Percentiles rank a stretch among this genome's conserved stretches.
These are phyloP conservation scores for Puccinellia tenuiflora DNA, from an alignment of 176 grass and related monocot genomes.

Conservation along the genomic window DNA sequence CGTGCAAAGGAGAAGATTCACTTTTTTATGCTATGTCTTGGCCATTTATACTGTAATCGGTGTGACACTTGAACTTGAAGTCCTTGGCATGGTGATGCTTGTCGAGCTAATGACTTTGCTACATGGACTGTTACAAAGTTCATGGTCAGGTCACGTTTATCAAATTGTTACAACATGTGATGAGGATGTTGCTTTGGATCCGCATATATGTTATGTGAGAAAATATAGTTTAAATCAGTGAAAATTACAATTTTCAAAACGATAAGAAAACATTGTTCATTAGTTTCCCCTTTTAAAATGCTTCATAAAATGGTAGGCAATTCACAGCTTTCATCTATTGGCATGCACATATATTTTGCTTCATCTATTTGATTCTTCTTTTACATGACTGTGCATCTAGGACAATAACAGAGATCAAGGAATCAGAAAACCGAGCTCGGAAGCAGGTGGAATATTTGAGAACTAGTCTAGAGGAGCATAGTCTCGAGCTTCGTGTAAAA, in stretches of 20 bases:
- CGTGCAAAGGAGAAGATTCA: background rate
- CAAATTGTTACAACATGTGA: background rate
- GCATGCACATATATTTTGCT: background rate
- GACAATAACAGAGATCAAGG: conserved; percentile 69
- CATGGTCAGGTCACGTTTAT: background rate
- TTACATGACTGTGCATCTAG: conserved; percentile 35
- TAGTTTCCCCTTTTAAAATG: background rate
- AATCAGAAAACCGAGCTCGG: conserved; percentile 80
- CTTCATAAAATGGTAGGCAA: background rate
- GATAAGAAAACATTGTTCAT: background rate
- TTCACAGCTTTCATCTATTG: conserved; percentile 12
- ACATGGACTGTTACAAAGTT: background rate
- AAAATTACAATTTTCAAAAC: background rate
- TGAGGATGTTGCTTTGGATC: background rate
- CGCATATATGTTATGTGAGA: background rate
- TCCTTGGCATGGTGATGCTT: background rate
- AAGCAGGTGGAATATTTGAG: conserved; percentile 66
- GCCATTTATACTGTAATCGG: background rate
- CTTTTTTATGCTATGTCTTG: background rate
- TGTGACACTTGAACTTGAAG: background rate
- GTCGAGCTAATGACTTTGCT: background rate
- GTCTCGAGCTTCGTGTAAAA: conserved; percentile 89
- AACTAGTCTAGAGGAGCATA: conserved; percentile 68
- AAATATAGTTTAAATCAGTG: background rate
- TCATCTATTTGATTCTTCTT: conserved; percentile 19